Evolutionary conservation across 345 rosid genomes (phyloP).

Genomic region (Eucalyptus polyanthemos): DNA sequence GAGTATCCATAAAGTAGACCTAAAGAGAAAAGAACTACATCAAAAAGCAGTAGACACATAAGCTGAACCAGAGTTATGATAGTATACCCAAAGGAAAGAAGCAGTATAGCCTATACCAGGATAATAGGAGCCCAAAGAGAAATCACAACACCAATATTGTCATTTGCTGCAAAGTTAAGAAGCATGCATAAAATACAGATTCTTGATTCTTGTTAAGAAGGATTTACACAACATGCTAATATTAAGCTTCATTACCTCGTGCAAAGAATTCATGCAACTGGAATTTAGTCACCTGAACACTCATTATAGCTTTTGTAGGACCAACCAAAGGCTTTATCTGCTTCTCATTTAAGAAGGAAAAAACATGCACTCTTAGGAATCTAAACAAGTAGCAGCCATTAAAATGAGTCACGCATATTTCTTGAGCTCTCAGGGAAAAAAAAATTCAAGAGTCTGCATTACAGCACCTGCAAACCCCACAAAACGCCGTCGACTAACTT

Average conservation of each 20-base stretch:
- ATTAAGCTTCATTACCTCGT: slow-evolving; percentile 40
- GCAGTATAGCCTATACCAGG: slow-evolving; percentile 40
- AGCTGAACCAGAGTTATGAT: background rate
- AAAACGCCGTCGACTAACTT: background rate
- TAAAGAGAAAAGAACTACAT: background rate
- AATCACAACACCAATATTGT: slow-evolving; percentile 88
- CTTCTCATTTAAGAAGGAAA: background rate
- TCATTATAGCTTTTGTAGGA: slow-evolving; percentile 81
- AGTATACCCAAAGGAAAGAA: background rate
- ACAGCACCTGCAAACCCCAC: background rate
- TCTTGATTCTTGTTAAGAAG: background rate
- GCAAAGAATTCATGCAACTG: slow-evolving; percentile 98
- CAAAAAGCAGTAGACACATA: background rate
- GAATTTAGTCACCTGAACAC: slow-evolving; percentile 41
- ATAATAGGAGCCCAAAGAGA: slow-evolving; percentile 97
- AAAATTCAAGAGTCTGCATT: background rate
- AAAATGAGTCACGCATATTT: background rate
- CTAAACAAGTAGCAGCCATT: background rate
- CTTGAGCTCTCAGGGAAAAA: background rate
- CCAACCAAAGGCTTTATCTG: slow-evolving; percentile 96
- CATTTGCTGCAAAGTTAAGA: slow-evolving; percentile 55
- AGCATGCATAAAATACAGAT: background rate
- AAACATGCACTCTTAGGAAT: background rate
- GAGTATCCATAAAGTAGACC: slow-evolving; percentile 99
- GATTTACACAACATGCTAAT: background rate